Conservation (phyloP, 148 eudicot genomes). For the Polygonum maritimum region DNA sequence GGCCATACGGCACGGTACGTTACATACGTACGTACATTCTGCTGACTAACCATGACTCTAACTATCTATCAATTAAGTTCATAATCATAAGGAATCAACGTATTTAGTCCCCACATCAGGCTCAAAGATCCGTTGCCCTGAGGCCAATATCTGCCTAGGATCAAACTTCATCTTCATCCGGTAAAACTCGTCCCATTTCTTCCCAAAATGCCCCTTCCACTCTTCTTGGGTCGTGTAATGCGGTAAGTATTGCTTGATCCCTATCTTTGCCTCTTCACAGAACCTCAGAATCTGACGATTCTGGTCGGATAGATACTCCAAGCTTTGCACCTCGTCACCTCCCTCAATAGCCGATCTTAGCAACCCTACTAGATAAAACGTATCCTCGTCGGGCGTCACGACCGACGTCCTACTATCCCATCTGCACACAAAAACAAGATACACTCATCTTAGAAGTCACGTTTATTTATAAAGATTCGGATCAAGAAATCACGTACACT, state of each 20-base stretch:
- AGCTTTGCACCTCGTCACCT: slow-evolving; percentile 48
- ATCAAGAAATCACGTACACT: background rate
- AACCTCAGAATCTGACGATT: slow-evolving; percentile 50
- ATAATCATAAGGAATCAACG: background rate
- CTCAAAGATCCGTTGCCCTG: slow-evolving; percentile 68
- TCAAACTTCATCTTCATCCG: slow-evolving; percentile 55
- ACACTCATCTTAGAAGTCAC: too few relatives aligned
- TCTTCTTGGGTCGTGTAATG: slow-evolving; percentile 29
- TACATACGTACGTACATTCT: background rate
- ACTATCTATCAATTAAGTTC: background rate
- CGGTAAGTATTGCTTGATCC: slow-evolving; percentile 70
- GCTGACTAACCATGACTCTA: background rate
- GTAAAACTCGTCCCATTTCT: slow-evolving; percentile 50
- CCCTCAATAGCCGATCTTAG: slow-evolving; percentile 31
- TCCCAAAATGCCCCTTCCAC: slow-evolving; percentile 71
- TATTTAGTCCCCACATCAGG: background rate
- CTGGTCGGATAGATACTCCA: slow-evolving; percentile 29
- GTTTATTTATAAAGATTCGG: background rate
- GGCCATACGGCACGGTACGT: too few relatives aligned
- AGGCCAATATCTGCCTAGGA: slow-evolving; percentile 58
- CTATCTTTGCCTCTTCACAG: slow-evolving; percentile 43
- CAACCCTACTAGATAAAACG: slow-evolving; percentile 67
- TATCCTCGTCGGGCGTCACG: slow-evolving; percentile 61
- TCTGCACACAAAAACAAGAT: slow-evolving; percentile 18
- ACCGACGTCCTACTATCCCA: slow-evolving; percentile 70